A percentile compares a stretch with the other conserved stretches of the same genome.
These are phyloP conservation scores for Scheffersomyces amazonensis DNA, from an alignment of 805 yeast genomes.

Conservation along the genomic window DNA sequence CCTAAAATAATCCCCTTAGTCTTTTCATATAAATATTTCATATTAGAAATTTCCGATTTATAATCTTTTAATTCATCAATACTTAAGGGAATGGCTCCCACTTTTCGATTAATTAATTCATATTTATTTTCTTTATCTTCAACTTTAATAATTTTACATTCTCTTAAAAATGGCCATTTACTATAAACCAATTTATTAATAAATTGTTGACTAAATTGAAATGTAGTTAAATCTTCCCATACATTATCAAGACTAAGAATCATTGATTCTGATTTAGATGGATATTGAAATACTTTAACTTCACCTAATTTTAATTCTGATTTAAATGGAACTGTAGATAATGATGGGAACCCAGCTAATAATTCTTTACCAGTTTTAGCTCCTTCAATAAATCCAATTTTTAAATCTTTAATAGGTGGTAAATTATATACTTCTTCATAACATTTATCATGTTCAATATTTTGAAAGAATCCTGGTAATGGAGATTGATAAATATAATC, in stretches of 20 bases:
- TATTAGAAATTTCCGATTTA: conserved; percentile 34
- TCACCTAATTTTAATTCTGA: conserved; percentile 56
- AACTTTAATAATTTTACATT: conserved; percentile 67
- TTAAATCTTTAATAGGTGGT: conserved; percentile 45
- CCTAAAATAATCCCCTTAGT: conserved; percentile 64
- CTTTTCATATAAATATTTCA: conserved; percentile 43
- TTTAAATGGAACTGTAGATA: conserved; percentile 64
- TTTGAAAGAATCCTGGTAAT: conserved; percentile 70
- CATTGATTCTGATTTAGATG: conserved; percentile 80
- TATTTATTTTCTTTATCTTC: conserved; percentile 53
- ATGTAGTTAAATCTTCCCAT: conserved; percentile 53
- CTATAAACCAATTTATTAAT: conserved; percentile 65
- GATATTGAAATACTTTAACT: conserved; percentile 77
- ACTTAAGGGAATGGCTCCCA: conserved; percentile 33
- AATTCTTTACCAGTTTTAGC: conserved; percentile 69
- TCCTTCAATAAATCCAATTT: conserved; percentile 60
- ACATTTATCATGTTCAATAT: conserved; percentile 78
- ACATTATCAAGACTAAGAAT: conserved; percentile 58
- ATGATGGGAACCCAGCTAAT: conserved; percentile 88
- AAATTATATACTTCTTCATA: conserved; percentile 54
- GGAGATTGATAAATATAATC: conserved; percentile 71
- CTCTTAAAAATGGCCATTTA: conserved; percentile 89
- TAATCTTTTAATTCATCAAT: conserved; percentile 48
- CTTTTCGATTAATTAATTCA: conserved; percentile 27
- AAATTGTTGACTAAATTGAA: conserved; percentile 63